Conservation (phyloP, 345 rosid genomes). For the Murraya paniculata region DNA sequence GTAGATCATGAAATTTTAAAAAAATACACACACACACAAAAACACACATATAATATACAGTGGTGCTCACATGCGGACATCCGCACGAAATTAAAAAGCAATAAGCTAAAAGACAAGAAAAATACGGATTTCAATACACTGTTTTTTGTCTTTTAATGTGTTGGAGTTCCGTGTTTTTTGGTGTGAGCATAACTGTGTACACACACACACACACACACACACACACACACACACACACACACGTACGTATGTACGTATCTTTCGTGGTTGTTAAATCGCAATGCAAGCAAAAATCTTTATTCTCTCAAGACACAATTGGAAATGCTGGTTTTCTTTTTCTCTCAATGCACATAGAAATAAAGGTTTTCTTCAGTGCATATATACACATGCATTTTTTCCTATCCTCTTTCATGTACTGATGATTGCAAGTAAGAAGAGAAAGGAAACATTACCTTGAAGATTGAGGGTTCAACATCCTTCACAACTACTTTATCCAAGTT, state of each 20-base stretch:
- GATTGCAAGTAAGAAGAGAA: not conserved
- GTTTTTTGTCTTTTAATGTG: too few relatives aligned
- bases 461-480: constrained; percentile 74
- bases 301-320: not conserved
- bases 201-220: too few relatives aligned
- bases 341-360: not conserved
- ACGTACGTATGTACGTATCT: too few relatives aligned
- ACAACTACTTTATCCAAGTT: constrained; percentile 51
- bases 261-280: not conserved
- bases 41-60: too few relatives aligned
- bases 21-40: not conserved
- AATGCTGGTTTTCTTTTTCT: not conserved
- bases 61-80: too few relatives aligned
- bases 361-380: not conserved
- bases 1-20: not conserved
- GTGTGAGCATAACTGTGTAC: too few relatives aligned
- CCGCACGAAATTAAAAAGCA: too few relatives aligned
- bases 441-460: constrained; percentile 68
- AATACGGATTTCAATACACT: too few relatives aligned
- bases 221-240: too few relatives aligned
- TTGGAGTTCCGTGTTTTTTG: too few relatives aligned
- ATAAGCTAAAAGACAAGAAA: too few relatives aligned
- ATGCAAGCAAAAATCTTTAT: not conserved
- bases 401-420: constrained; percentile 2
- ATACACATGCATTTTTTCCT: not conserved